Evolutionary conservation across 1,139 yeast species (phyloP).

Genomic region (Scheffersomyces illinoinensis): DNA sequence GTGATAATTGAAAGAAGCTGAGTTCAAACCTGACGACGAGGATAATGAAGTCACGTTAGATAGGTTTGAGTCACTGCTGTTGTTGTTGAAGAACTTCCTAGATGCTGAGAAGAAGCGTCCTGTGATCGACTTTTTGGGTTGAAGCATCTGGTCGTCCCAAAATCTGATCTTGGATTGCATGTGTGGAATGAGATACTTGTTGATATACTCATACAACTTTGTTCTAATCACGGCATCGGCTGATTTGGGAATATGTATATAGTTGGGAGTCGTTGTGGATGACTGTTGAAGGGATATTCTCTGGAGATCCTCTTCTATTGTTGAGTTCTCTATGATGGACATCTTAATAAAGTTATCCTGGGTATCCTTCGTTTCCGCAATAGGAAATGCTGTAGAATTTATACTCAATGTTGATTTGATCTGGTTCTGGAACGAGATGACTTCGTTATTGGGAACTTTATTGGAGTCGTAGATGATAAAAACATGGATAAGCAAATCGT

Average conservation of each 20-base stretch:
- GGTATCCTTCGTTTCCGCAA: conserved; percentile 6
- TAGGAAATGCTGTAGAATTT: conserved; percentile 31
- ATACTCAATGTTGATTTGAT: conserved; percentile 29
- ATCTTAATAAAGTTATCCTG: conserved; percentile 15
- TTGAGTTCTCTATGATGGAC: conserved; percentile 37
- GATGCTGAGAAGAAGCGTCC: conserved; percentile 74
- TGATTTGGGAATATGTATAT: conserved; percentile 28
- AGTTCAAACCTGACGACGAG: conserved; percentile 5
- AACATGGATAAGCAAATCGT: conserved; percentile 53
- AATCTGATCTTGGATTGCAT: conserved; percentile 72
- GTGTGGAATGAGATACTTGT: conserved; percentile 65
- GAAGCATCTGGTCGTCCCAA: conserved; percentile 78
- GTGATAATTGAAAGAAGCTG: conserved; percentile 38
- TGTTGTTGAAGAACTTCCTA: conserved; percentile 51
- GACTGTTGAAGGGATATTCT: conserved; percentile 29
- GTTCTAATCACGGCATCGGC: conserved; percentile 42
- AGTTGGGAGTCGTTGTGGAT: conserved; percentile 13
- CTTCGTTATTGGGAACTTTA: conserved; percentile 14
- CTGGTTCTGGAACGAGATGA: conserved; percentile 29
- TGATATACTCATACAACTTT: conserved; percentile 54
- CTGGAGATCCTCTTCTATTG: conserved; percentile 58
- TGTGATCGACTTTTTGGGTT: conserved; percentile 70
- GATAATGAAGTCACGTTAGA: conserved; percentile 4
- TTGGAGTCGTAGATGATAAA: conserved; percentile 39
- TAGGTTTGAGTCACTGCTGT: conserved; percentile 9